A percentile compares a stretch with the other conserved stretches of the same genome.
These are phyloP conservation scores for Penicillium occitanis DNA, from an alignment of 2,329 filamentous ascomycete species.

Conservation along the genomic window DNA sequence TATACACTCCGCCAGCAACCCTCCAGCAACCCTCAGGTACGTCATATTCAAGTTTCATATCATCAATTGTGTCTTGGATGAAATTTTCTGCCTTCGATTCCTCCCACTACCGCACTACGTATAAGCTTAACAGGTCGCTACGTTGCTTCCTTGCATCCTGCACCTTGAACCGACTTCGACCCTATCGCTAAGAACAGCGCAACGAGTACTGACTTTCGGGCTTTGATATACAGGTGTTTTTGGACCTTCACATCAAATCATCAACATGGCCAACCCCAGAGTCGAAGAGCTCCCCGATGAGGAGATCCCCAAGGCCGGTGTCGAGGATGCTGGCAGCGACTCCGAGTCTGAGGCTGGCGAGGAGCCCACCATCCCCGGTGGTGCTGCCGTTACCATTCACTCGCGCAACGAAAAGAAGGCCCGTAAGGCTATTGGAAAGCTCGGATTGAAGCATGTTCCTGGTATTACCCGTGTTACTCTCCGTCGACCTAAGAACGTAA, in stretches of 20 bases:
- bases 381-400: conserved; percentile 87
- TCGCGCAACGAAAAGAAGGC: conserved; percentile 99
- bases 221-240: background rate
- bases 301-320: conserved; percentile 79
- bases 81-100: background rate
- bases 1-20: conserved; percentile 37
- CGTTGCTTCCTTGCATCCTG: background rate
- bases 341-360: conserved; percentile 54
- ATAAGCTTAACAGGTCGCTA: conserved; percentile 1
- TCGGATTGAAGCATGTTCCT: conserved; percentile 91
- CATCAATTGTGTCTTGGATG: conserved; percentile 8
- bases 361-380: conserved; percentile 71
- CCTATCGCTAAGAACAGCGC: conserved; percentile 11
- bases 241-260: background rate
- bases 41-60: conserved; percentile 27
- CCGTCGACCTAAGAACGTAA: conserved; percentile 97
- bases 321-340: conserved; percentile 62
- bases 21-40: conserved; percentile 37
- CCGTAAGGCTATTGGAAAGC: conserved; percentile 97
- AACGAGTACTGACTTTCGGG: background rate
- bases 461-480: conserved; percentile 98
- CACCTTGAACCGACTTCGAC: background rate
- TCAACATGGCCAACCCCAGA: conserved; percentile 91
- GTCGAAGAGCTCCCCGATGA: conserved; percentile 95
- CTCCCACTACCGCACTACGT: background rate